phyloP scores from a whole-genome alignment of 2,329 filamentous ascomycete species.

The Microdochium trichocladiopsis region DNA sequence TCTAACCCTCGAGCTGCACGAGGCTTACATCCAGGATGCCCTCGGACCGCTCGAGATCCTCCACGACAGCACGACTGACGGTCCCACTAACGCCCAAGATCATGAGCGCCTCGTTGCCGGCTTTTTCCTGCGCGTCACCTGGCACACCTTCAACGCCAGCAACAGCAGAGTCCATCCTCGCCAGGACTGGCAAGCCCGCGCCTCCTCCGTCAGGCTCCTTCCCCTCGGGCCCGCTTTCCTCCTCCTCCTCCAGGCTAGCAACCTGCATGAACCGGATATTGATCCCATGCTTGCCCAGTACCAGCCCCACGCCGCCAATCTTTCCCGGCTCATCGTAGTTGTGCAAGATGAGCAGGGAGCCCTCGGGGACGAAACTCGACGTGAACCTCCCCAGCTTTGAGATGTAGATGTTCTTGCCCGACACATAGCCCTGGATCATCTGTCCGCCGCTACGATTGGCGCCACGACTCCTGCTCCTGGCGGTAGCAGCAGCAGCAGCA shows the following conservation, averaged over 20 bases:
- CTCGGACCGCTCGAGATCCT: too few relatives aligned
- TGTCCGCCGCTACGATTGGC: conserved; percentile 12
- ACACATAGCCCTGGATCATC: conserved; percentile 59
- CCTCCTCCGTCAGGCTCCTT: too few relatives aligned
- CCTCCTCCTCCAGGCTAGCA: conserved; percentile 33
- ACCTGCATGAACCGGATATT: conserved; percentile 82
- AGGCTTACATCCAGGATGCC: too few relatives aligned
- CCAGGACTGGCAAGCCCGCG: too few relatives aligned
- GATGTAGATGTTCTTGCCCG: conserved; percentile 59
- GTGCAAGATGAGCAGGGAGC: conserved; percentile 68
- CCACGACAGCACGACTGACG: too few relatives aligned
- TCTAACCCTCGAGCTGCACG: too few relatives aligned
- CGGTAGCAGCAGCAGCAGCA: not conserved
- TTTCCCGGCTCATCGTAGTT: conserved; percentile 79
- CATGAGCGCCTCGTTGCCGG: conserved; percentile 59
- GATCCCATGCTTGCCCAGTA: conserved; percentile 61
- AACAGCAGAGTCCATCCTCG: conserved; percentile 12
- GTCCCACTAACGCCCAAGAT: too few relatives aligned
- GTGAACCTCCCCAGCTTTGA: conserved; percentile 67
- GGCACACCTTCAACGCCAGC: conserved; percentile 10
- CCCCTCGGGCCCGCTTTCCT: conserved; percentile 10
- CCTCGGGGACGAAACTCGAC: conserved; percentile 66
- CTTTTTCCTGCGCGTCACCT: conserved; percentile 16
- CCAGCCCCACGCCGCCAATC: conserved; percentile 70
- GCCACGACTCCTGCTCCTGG: conserved; percentile 36